A percentile compares a stretch with the other conserved stretches of the same genome.
Evolutionary conservation across 2,329 filamentous ascomycete species (phyloP).

Genomic region (Aspergillus pseudoviridinutans): DNA sequence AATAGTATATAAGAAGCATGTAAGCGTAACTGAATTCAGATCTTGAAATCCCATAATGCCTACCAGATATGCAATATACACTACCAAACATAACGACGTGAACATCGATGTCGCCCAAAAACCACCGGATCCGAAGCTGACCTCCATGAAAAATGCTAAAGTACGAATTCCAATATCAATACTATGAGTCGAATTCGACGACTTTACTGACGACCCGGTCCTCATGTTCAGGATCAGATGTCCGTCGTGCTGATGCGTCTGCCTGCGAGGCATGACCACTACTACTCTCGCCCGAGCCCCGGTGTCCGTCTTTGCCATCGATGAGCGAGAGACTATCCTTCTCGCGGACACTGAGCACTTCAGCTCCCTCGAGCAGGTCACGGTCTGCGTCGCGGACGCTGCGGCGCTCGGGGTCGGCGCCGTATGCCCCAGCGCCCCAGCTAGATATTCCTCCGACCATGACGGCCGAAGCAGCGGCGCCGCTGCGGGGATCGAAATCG

Average conservation of each 20-base stretch:
- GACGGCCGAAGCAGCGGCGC: slow-evolving; percentile 16
- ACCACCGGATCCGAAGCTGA: neutral
- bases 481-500: slow-evolving; percentile 50
- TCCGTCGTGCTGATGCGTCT: slow-evolving; percentile 5
- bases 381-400: slow-evolving; percentile 64
- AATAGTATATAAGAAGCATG: neutral
- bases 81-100: neutral
- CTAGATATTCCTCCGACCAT: slow-evolving; percentile 34
- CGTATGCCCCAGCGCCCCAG: slow-evolving; percentile 42
- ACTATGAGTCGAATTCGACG: slow-evolving; percentile 36
- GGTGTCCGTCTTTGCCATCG: slow-evolving; percentile 21
- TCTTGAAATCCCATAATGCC: neutral
- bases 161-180: neutral
- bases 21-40: neutral
- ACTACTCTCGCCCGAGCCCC: neutral
- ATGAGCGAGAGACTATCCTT: slow-evolving; percentile 29
- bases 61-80: neutral
- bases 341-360: slow-evolving; percentile 54
- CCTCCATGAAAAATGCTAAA: neutral
- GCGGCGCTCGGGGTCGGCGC: slow-evolving; percentile 58
- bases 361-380: slow-evolving; percentile 69
- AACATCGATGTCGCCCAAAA: neutral
- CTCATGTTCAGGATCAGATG: slow-evolving; percentile 16
- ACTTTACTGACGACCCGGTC: slow-evolving; percentile 33
- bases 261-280: neutral